Base-by-base conservation (phyloP, 2,329 filamentous ascomycete genomes). In the Dactylellina haptotyla region DNA sequence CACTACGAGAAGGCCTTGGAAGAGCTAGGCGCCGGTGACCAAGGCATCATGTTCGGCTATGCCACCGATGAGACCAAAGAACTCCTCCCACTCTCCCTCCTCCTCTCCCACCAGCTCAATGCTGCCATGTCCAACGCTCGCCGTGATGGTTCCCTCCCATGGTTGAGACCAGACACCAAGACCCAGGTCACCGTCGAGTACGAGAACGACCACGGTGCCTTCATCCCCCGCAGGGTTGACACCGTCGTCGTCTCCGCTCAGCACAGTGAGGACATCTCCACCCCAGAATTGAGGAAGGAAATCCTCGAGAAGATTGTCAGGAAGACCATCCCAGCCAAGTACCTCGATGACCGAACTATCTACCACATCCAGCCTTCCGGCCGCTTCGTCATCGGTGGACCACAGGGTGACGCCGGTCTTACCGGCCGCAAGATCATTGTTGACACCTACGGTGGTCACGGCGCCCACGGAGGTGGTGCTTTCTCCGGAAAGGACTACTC, bases 401-500 rank as follows among this genome's bases (percentile, higher is more conserved):
- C 95, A 79, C 94, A 99, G 87, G 95, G 95, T 88, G 95, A 99
- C 80, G 95, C 95, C 80, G 95, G 95, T 88, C 88, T 99, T 77
- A 99, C 95, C 77, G 95, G 95, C 83, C 93, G 95, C 81, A 99
- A 99, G 90, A 99, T 99, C 88, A 90, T 97, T 78, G 95, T 99
- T 82, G 95, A 99, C 86, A 98, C 95, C 83, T 99, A 99, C 86
- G 95, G 95, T 86, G 95, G 95, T 80, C 98, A 95, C 95, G 95
- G 95, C 85, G 95, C 95, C 79, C 95, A 99, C 87, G 95, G 95
- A 87, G 95, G 95, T 87, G 95, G 95, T 90, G 95, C 95, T 83
- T 99, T 99, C 91, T 98, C 95, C 80, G 95, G 95, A 81, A 99
- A 99, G 90, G 95, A 99, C 84, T 99, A 97, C 89, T 97, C 93